Base-by-base conservation (phyloP, 2,329 filamentous ascomycete species). In the Penicillium sp. region DNA sequence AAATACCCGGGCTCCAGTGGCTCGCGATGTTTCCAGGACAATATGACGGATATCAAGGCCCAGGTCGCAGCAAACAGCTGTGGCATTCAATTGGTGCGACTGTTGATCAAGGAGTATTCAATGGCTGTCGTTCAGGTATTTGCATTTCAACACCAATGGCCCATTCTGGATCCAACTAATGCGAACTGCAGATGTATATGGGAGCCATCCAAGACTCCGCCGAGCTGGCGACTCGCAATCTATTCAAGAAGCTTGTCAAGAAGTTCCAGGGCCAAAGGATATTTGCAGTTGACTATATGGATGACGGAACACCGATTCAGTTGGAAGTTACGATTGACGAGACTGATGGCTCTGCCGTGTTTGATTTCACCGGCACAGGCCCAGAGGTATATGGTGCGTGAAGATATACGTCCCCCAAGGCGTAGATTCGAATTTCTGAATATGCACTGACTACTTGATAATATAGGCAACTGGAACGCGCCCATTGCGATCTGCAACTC, bases 51-150 rank as follows among this genome's bases (percentile, higher is more conserved):
- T 59, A 73, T 94, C 28, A 89, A 90, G 63, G 88, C 88, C 0
- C 87, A 94, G 60, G 83, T 93, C 9, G 87, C 88, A 0, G 87
- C 87, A 9, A 94, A 94, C 57, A 84, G 88, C 54, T 89, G 89
- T 53, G 88, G 88, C 6, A 91, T 91, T 57, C 81, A 80, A 23
- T 72, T 91, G 15, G 93, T 94, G 50, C 78, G 77, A 34, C 75
- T 77, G 0, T 70, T 93, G 2, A 89, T 94, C 50, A 76, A 79
- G 13, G 87, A 93, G 55, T 93, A 90, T 53, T 82, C 83, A 11
- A 81, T 87, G 52, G 74, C 81, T 2, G 83, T 85, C 0, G 87
- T 94, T n/a, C n/a, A n/a, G n/a, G n/a, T n/a, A n/a, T n/a, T n/a
- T n/a, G n/a, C n/a, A n/a, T n/a, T n/a, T n/a, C n/a, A n/a, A n/a